A percentile compares a stretch with the other conserved stretches of the same genome.
These are phyloP conservation scores for Gastrolobium villosum DNA, from an alignment of 306 rosid genomes.

Conservation along the genomic window DNA sequence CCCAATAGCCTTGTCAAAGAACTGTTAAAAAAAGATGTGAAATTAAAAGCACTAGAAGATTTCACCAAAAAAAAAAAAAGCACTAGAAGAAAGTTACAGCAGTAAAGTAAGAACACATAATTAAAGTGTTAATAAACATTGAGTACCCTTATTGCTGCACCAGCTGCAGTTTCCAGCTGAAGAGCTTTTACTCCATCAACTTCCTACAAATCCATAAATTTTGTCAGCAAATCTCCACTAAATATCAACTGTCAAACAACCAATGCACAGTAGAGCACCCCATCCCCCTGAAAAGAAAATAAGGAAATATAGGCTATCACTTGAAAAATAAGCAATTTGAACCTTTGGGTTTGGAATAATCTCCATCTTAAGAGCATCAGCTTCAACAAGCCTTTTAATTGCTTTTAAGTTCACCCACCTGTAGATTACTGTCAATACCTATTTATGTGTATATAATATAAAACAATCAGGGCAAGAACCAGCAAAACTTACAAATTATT, in stretches of 20 bases:
- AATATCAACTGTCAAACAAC: conserved; percentile 34
- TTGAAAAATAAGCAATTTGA: conserved; percentile 27
- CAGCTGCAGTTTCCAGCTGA: conserved; percentile 99
- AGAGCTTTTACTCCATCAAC: conserved; percentile 96
- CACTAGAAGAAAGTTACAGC: conserved; percentile 20
- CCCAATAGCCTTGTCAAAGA: conserved; percentile 92
- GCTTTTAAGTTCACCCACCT: conserved; percentile 98
- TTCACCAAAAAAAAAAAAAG: no score
- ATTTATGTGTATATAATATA: conserved; percentile 26
- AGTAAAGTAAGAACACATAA: conserved; percentile 27
- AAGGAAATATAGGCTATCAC: conserved; percentile 34
- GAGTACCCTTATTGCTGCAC: conserved; percentile 97
- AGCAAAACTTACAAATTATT: conserved; percentile 82
- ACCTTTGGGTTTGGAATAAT: conserved; percentile 99
- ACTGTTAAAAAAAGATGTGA: conserved; percentile 60
- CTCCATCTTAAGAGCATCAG: conserved; percentile 96
- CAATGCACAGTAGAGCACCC: conserved; percentile 28
- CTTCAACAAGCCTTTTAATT: conserved; percentile 89
- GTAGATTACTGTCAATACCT: conserved; percentile 51
- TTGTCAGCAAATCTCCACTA: conserved; percentile 41
- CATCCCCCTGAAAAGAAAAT: background rate
- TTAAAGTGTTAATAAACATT: conserved; percentile 12
- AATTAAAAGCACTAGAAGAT: conserved; percentile 27
- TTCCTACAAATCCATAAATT: conserved; percentile 65
- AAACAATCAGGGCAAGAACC: conserved; percentile 24